These are phyloP conservation scores for Senna siamea DNA, from an alignment of 306 rosid species.

Conservation along the genomic window DNA sequence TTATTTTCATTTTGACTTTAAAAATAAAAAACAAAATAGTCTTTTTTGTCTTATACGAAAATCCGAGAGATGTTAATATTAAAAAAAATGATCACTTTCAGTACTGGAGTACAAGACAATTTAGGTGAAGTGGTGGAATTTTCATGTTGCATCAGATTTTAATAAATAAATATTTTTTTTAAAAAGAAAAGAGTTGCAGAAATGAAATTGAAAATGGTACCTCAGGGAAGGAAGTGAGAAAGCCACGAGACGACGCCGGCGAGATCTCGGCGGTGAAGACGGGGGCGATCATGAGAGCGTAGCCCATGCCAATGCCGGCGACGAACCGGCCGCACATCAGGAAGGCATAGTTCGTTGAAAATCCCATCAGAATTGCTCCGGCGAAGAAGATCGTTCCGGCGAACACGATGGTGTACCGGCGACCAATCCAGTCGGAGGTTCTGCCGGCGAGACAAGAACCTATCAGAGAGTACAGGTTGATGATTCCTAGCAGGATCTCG, in stretches of 20 bases:
- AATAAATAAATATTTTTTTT: background rate
- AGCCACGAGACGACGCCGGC: constrained; percentile 83
- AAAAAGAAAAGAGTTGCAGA: background rate
- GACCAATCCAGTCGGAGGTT: constrained; percentile 93
- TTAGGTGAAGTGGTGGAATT: background rate
- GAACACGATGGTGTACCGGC: constrained; percentile 79
- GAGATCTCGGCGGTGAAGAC: constrained; percentile 88
- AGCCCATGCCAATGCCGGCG: constrained; percentile 87
- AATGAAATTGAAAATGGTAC: constrained; percentile 28
- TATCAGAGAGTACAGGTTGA: constrained; percentile 68
- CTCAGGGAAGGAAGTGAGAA: constrained; percentile 88
- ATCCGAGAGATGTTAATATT: too few species aligned
- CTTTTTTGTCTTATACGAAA: too few species aligned
- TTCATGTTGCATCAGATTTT: background rate
- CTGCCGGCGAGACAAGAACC: constrained; percentile 79
- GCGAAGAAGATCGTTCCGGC: constrained; percentile 73
- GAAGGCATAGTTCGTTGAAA: constrained; percentile 78
- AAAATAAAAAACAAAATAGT: too few species aligned
- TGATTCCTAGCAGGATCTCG: constrained; percentile 70
- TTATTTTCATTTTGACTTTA: too few species aligned
- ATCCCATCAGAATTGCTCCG: constrained; percentile 91
- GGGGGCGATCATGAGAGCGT: constrained; percentile 86
- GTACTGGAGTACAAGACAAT: too few species aligned
- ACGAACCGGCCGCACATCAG: constrained; percentile 87
- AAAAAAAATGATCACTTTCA: too few species aligned